Conservation (phyloP, 768 basidiomycete species). For the Termitomyces sp. region DNA sequence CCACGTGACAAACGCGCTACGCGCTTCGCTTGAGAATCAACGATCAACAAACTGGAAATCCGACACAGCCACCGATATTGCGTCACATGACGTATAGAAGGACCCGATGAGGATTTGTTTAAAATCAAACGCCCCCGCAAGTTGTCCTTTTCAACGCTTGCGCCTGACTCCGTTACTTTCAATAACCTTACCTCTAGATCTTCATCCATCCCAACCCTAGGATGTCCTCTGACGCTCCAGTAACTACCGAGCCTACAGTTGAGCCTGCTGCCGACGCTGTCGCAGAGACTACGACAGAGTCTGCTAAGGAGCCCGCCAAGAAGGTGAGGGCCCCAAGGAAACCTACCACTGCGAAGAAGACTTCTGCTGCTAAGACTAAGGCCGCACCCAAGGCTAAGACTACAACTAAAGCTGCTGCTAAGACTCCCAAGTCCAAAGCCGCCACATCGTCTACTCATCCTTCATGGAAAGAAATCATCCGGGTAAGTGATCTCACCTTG, state of each 20-base stretch:
- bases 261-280: conserved; percentile 13
- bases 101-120: conserved; percentile 19
- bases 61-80: conserved; percentile 36
- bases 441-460: conserved; percentile 34
- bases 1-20: conserved; percentile 23
- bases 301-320: conserved; percentile 17
- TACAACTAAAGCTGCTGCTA: conserved; percentile 24
- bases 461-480: conserved; percentile 56
- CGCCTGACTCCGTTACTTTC: conserved; percentile 9
- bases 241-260: conserved; percentile 16
- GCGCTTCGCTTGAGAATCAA: conserved; percentile 4
- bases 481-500: conserved; percentile 26
- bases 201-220: conserved; percentile 10
- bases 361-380: conserved; percentile 15
- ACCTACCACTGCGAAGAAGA: conserved; percentile 19
- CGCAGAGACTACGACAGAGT: neutral
- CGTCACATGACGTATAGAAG: conserved; percentile 21
- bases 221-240: conserved; percentile 26
- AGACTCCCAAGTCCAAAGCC: conserved; percentile 25
- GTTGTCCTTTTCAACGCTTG: conserved; percentile 21
- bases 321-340: conserved; percentile 21
- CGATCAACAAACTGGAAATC: conserved; percentile 39
- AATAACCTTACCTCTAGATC: neutral
- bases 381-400: conserved; percentile 27
- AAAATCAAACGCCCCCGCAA: conserved; percentile 24